Conservation (phyloP, 768 basidiomycete species). For the Filobasidium floriforme region DNA sequence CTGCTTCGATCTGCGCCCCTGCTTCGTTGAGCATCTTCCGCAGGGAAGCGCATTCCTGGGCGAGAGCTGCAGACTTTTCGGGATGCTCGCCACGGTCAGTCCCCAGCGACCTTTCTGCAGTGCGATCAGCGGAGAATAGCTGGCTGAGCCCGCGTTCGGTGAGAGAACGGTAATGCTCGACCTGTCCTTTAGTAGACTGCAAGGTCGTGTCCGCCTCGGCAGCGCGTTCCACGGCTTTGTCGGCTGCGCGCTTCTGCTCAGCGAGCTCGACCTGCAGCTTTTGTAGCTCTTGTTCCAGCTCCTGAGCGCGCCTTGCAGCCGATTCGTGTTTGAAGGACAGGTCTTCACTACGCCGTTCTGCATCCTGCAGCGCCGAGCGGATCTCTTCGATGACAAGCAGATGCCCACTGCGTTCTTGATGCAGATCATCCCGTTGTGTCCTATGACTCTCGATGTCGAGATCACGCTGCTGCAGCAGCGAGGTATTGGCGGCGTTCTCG, state of each 20-base stretch:
- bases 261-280: not conserved
- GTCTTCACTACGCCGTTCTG: conserved; percentile 70
- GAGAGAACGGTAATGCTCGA: too few species aligned
- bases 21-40: conserved; percentile 73
- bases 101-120: not conserved
- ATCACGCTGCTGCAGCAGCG: conserved; percentile 66
- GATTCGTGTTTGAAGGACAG: conserved; percentile 37
- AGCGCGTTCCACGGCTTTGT: not conserved
- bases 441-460: conserved; percentile 64
- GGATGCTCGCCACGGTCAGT: conserved; percentile 31
- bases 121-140: not conserved
- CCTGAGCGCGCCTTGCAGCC: not conserved
- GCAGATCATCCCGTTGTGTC: conserved; percentile 61
- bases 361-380: conserved; percentile 64
- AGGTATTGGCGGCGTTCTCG: conserved; percentile 63
- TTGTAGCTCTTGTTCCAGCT: not conserved
- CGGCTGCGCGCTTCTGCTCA: not conserved
- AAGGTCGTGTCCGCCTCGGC: not conserved
- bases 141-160: too few species aligned
- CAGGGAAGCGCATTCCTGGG: conserved; percentile 66
- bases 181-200: too few species aligned
- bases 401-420: conserved; percentile 68
- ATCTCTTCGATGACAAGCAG: conserved; percentile 80
- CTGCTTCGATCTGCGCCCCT: conserved; percentile 61
- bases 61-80: conserved; percentile 74